Base-by-base conservation (phyloP, 1,139 yeast species). In the Eremothecium coryli region DNA sequence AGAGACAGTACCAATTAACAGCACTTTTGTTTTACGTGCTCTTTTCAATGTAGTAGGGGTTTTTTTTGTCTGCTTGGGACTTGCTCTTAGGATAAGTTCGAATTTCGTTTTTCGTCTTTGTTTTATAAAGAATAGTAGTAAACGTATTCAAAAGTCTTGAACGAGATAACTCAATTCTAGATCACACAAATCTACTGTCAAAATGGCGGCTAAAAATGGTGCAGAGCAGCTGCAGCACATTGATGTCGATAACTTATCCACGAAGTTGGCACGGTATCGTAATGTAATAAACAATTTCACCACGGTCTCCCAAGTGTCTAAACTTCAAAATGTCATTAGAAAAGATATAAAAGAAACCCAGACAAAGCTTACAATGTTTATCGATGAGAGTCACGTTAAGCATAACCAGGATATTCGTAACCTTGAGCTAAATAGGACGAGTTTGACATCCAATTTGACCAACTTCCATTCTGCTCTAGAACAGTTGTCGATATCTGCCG, bases 401-500 rank as follows among this genome's bases (percentile, higher is more conserved):
- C 59, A 56, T 31, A 52, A 54, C 26, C 54, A 49, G 36, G 54
- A 54, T 24, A 43, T 55, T n/a, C 52, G 59, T 36, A 56, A 50
- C 22, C 37, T 60, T 29, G 68, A 64, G 37, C 43, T 64, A 14
- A 52, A 63, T 5, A 52, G 72, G 41, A 64, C 72, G 4, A 70
- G 66, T 38, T 49, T 70, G 4, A 62, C 73, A 0, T 57, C 70
- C 0, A 58, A 70, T 0, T 46, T 70, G 34, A 37, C 58, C 3
- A 54, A 55, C 18, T 53, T 47, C 13, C 61, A 62, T 34, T 54
- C 61, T 3, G 50, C 61, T 16, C 37, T 54, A 24, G 41, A 49
- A 7, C 36, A 38, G 2, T 35, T 54, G 4, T 61, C 74, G 5
- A 62, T 68, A 22, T 82, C 94, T 0, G 75, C 80, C 38, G 71